Evolutionary conservation across 2,329 filamentous ascomycete species (phyloP), one percentile per base, ranked within the genome.

Genomic region (Xylariaceae sp.): DNA sequence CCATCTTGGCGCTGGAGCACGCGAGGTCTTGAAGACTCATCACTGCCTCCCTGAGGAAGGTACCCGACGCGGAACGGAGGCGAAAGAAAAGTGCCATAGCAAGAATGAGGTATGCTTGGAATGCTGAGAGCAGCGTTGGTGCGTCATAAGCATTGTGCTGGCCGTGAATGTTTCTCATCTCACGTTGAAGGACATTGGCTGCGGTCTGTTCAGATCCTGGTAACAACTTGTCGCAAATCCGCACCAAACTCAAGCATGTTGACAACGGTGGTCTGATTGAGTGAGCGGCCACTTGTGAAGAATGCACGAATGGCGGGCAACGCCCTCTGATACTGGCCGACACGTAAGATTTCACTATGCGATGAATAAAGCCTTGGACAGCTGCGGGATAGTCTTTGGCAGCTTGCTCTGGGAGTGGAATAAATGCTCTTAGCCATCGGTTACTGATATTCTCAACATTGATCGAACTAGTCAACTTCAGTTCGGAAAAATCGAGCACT

Each of bases 51-150:
- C 73, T 70, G 5, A 72, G 60, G 32, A 72, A 67, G 0, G 66
- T 54, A 11, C 54, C 48, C 0, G 57, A 42, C n/a, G 55, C 54
- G 10, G 59, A 56, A 0, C 55, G 55, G 11, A 61, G 52, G 0
- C 61, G 60, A 46, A 77, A 78, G 55, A 76, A 78, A 2, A 76
- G 43, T 2, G 75, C 65, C 59, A 81, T 70, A 2, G 69, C 61
- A 51, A 80, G 79, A n/a, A 80, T 68, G 2, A 82, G 62, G 57
- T 78, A 79, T 0, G 77, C 74, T 53, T 82, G 78, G 36, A 80
- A 78, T 1, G 71, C 64, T 0, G 70, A 68, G 0, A 81, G 68
- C 0, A 70, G 60, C 6, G 62, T 57, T 54, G 62, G 17, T 3
- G 66, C 61, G 40, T 68, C 62, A 30, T 60, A 64, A 0, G 47